These are phyloP conservation scores for Friedmanniomyces endolithicus DNA, from an alignment of 495 filamentous ascomycete genomes.

Conservation along the genomic window DNA sequence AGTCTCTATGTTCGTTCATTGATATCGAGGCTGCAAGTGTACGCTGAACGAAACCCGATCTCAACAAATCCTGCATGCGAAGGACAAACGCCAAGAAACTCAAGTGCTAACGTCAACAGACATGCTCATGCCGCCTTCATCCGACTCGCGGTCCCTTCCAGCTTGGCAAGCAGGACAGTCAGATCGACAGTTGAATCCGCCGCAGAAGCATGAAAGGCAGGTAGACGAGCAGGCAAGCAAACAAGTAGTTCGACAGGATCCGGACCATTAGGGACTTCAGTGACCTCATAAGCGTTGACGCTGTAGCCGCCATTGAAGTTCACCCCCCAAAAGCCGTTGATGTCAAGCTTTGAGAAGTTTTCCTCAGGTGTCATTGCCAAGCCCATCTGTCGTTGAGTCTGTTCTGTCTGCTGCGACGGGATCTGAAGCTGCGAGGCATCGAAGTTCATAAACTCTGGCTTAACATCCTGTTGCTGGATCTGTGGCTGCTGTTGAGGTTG, in stretches of 20 bases:
- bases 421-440: constrained; percentile 34
- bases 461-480: constrained; percentile 34
- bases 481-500: constrained; percentile 26
- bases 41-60: too few species aligned
- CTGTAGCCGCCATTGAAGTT: constrained; percentile 39
- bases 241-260: constrained; percentile 17
- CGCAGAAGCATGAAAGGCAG: background rate
- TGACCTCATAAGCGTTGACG: constrained; percentile 67
- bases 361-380: constrained; percentile 64
- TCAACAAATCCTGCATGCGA: too few species aligned
- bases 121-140: background rate
- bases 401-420: constrained; percentile 40
- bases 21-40: too few species aligned
- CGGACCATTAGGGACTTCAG: constrained; percentile 59
- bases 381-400: constrained; percentile 39
- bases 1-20: too few species aligned
- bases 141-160: constrained; percentile 14
- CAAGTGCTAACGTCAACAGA: too few species aligned
- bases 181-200: background rate
- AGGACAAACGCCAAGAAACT: constrained; percentile 27
- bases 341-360: constrained; percentile 45
- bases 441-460: constrained; percentile 15
- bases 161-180: constrained; percentile 10
- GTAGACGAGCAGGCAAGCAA: background rate
- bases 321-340: constrained; percentile 47